A percentile compares a stretch with the other conserved stretches of the same genome.
Evolutionary conservation across 768 basidiomycete genomes (phyloP).

Genomic region (Mycena amicta): DNA sequence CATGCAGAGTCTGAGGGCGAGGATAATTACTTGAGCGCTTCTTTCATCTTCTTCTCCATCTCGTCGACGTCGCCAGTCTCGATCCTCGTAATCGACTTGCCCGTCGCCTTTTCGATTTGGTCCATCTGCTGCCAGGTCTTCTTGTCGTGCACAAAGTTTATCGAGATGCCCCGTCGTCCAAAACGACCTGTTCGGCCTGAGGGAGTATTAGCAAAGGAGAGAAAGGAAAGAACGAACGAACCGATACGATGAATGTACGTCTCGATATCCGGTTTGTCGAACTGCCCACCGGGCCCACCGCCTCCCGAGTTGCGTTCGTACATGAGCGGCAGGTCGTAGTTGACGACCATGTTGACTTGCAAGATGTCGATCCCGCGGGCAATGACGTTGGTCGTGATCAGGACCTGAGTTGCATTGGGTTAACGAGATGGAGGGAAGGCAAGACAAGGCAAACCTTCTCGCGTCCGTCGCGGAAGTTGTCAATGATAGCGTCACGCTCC

Average conservation of each 20-base stretch:
- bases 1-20: neutral
- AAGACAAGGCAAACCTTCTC: conserved; percentile 69
- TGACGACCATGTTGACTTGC: conserved; percentile 99
- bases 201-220: conserved; percentile 3
- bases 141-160: conserved; percentile 95
- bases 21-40: conserved; percentile 62
- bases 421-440: neutral
- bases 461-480: conserved; percentile 92
- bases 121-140: conserved; percentile 89
- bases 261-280: conserved; percentile 80
- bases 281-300: conserved; percentile 10
- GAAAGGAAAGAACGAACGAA: conserved; percentile 36
- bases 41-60: conserved; percentile 95
- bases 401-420: conserved; percentile 37
- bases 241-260: conserved; percentile 99
- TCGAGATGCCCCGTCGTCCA: conserved; percentile 94
- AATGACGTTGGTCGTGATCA: conserved; percentile 99
- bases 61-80: conserved; percentile 88
- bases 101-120: conserved; percentile 78
- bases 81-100: conserved; percentile 80
- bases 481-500: conserved; percentile 91
- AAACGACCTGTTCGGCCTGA: conserved; percentile 96
- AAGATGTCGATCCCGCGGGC: conserved; percentile 98
- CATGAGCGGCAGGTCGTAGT: conserved; percentile 92
- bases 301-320: conserved; percentile 66